Base-by-base conservation (phyloP, 805 yeast genomes). In the Pichia manshurica region DNA sequence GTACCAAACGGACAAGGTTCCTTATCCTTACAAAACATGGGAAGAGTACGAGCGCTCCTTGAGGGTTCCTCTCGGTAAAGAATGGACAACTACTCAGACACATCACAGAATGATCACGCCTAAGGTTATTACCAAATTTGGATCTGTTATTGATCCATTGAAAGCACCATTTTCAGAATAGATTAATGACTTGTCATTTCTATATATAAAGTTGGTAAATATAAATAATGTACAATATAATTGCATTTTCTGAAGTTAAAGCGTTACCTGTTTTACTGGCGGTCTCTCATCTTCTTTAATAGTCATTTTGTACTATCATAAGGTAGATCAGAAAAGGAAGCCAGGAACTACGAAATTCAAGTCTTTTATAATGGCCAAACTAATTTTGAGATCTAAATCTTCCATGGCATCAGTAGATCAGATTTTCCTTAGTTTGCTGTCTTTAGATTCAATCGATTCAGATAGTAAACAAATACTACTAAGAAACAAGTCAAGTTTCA, bases 51-150 rank as follows among this genome's bases (percentile, higher is more conserved):
- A 93, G 67, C 79, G 96, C 62, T 81, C 96, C 5, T 72, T 93
- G 60, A 78, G 96, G 62, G 84, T 88, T 88, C 97, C 98, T n/a
- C 72, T 93, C 51, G 98, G 98, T 22, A 95, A 87, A 65, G 96
- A 93, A 67, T 93, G 98, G 98, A 82, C 91, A 8, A 79, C 95
- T 6, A 81, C 87, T 61, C 84, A 81, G 46, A 81, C 96, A 3
- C 93, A 86, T 70, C 96, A 89, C 70, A 80, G 80, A 62, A 71
- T 87, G 56, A 87, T 93, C 43, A 89, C 86, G 80, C 98, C 99
- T 37, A 77, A 86, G 59, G 82, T 93, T 36, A 74, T 87, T 52
- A 83, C 87, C 42, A 90, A 88, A 66, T 87, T 87, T 54, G 96
- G 98, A 59, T 75, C 78, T 51, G 89, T 90, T 42, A 87, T 93